These are phyloP conservation scores for Fusarium marasasianum DNA, from an alignment of 2,329 filamentous ascomycete genomes.

Conservation along the genomic window DNA sequence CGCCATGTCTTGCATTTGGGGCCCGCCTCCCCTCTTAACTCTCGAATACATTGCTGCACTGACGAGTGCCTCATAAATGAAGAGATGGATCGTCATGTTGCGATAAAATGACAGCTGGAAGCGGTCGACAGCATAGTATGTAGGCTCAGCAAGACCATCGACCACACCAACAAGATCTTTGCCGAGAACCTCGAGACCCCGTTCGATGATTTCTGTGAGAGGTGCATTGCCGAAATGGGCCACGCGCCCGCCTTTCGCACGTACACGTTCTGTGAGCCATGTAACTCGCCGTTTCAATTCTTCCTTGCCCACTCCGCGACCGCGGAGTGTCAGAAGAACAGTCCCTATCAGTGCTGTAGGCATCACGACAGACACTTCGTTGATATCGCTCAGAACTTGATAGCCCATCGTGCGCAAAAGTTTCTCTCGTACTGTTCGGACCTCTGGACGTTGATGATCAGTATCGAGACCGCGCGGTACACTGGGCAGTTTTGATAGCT, in stretches of 20 bases:
- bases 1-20: slow-evolving; percentile 79
- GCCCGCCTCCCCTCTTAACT: slow-evolving; percentile 90
- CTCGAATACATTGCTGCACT: slow-evolving; percentile 89
- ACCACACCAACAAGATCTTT: slow-evolving; percentile 86
- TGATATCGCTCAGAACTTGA: slow-evolving; percentile 92
- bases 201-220: slow-evolving; percentile 83
- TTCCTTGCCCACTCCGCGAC: slow-evolving; percentile 86
- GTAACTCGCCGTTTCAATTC: slow-evolving; percentile 88
- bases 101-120: slow-evolving; percentile 98
- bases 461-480: slow-evolving; percentile 55
- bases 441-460: slow-evolving; percentile 58
- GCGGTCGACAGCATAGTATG: slow-evolving; percentile 92
- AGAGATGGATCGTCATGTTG: slow-evolving; percentile 99
- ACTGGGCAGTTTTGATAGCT: slow-evolving; percentile 66
- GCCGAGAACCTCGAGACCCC: slow-evolving; percentile 90
- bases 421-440: slow-evolving; percentile 69
- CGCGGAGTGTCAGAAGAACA: slow-evolving; percentile 87
- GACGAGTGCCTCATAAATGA: slow-evolving; percentile 91
- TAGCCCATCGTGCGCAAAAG: slow-evolving; percentile 89
- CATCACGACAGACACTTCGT: slow-evolving; percentile 96
- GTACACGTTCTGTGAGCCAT: slow-evolving; percentile 86
- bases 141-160: slow-evolving; percentile 84
- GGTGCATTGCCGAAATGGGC: slow-evolving; percentile 89
- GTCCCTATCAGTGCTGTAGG: slow-evolving; percentile 96
- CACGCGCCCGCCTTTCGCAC: slow-evolving; percentile 87